phyloP scores from a whole-genome alignment of 2,329 filamentous ascomycete genomes.

The Berkeleyomyces basicola region DNA sequence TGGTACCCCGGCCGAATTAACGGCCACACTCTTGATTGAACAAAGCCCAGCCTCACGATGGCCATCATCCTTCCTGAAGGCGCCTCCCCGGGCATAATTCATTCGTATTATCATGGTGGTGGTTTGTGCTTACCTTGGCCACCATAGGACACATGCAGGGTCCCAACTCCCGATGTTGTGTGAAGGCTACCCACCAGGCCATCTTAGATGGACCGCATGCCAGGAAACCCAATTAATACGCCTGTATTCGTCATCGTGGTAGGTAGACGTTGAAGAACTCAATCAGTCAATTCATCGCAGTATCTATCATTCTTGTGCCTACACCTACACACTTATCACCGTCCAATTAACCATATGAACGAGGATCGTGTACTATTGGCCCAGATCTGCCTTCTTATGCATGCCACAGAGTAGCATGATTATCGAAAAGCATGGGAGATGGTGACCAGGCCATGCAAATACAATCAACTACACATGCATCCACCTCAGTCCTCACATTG shows the following conservation, averaged over 20 bases:
- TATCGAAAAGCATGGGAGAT: neutral
- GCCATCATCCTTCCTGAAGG: neutral
- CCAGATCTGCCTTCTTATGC: neutral
- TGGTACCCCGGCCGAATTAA: constrained; percentile 1
- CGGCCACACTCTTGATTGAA: neutral
- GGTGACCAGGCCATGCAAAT: neutral
- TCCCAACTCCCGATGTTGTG: neutral
- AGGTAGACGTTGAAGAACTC: too few species aligned
- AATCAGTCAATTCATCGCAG: too few species aligned
- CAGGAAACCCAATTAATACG: neutral
- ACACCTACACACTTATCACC: too few species aligned
- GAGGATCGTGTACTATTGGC: neutral
- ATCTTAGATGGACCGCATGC: neutral
- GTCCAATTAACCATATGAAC: neutral
- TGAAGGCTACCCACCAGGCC: neutral
- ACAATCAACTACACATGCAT: neutral
- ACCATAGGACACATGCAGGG: neutral
- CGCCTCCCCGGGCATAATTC: neutral
- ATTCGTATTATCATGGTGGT: neutral
- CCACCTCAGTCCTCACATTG: too few species aligned
- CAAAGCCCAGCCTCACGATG: neutral
- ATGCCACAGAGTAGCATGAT: neutral
- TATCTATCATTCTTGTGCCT: too few species aligned
- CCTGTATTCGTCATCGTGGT: neutral
- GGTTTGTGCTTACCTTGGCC: neutral